Evolutionary conservation across 345 rosid species (phyloP), one percentile per base, ranked within the genome.

Genomic region (Pistacia atlantica): DNA sequence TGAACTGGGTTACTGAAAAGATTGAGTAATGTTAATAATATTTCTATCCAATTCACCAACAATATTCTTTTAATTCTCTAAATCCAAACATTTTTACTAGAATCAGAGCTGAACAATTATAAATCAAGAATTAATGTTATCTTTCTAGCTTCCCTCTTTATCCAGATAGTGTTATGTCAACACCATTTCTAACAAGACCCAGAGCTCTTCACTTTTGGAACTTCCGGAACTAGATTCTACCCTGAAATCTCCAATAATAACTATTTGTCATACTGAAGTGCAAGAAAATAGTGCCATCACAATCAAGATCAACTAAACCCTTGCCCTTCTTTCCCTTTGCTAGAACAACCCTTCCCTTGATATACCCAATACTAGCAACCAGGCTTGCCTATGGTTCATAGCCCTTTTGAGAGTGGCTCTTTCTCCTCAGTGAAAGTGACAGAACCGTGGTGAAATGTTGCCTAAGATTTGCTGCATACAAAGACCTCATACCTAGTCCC

Each of bases 61-160:
- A 48, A 12, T 13, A 69, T 33, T 54, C 22, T 8, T 55, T n/a
- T 31, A 16, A 54, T 33, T 18, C 49, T 18, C 17, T 54, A 35
- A 4, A 69, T 42, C n/a, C 12, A 48, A 14, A 51, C 10, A 51
- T 6, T 22, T 48, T 48, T 52, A 58, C 28, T n/a, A 52, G 48
- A 69, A 69, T 69, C 45, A 69, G 54, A 56, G 49, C 33, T 11
- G 58, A 28, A 68, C 13, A 69, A 7, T 12, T 4, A 8, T 31
- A 69, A 69, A 52, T 68, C 38, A 51, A 51, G 42, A 28, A 28
- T 42, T 7, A 6, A 42, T 49, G 38, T 35, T 25, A 68, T 68
- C 72, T 68, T 25, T 68, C 72, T 49, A 68, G 71, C 38, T 31
- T 68, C 58, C 42, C 38, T 17, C 67, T 63, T 33, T 35, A 8